Evolutionary conservation across 108 stramenopile genomes (phyloP), one percentile per base, ranked within the genome.

Genomic region (Cylindrotheca closterium): DNA sequence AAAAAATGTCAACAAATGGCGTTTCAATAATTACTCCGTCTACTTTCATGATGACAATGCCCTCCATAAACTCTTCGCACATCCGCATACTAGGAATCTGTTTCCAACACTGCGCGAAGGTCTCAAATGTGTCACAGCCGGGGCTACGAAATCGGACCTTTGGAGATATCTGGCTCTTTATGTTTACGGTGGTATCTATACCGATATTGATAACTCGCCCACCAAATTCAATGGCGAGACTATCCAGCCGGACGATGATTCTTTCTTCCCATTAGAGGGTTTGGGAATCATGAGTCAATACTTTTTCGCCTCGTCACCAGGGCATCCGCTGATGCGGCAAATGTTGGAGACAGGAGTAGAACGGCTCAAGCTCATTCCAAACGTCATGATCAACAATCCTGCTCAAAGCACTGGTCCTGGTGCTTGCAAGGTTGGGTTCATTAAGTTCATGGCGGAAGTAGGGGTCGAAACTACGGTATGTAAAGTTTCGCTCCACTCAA

Each of bases 11-110:
- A 42, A 80, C 0, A 24, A 53, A 49, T 89, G 88, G 87, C 67
- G 63, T 0, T 63, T 80, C 47, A 64, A 60, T 34, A 77, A 55
- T 18, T 70, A 86, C 56, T 68, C 80, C 27, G 66, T 85, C 29
- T 80, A 70, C 30, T 79, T 87, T 25, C 86, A 91, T 58, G 84
- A 87, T 52, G 89, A 91, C 66, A 67, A 47, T 8, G 89, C 85
- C 23, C 55, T 91, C 22, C 47, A 85, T 46, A 56, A 71, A 18
- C 66, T 90, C 12, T 52, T 86, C 26, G 45, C 80, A 22, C 53
- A 72, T 21, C 70, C 65, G 24, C 74, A 73, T 42, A 42, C 37
- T 10, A 7, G 37, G 10, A 42, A 15, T 15, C 37, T 7, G 7
- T 85, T 85, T 68, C 88, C 88, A 31, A 70, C 73, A 23, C 26